phyloP scores from a whole-genome alignment of 192 early-diverging fungal genomes.

The Phycomyces nitens region DNA sequence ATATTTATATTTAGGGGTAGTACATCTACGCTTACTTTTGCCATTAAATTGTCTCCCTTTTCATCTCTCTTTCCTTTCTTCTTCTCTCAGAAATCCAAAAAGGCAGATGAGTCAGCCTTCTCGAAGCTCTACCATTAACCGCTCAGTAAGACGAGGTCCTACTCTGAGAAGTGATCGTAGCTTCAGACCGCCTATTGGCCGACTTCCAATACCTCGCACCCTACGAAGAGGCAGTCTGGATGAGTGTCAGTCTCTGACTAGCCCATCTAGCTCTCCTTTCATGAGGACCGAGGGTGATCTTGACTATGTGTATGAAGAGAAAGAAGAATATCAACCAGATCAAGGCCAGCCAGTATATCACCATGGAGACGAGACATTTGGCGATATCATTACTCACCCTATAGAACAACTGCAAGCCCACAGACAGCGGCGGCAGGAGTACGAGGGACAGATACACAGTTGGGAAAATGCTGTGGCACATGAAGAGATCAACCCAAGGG shows the following conservation, averaged over 20 bases:
- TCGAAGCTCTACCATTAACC: not conserved
- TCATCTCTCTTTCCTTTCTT: slow-evolving; percentile 3
- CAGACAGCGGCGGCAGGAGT: slow-evolving; percentile 10
- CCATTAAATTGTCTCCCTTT: not conserved
- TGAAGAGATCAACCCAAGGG: not conserved
- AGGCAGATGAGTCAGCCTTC: not conserved
- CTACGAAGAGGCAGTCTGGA: not conserved
- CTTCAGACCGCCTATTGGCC: slow-evolving; percentile 10
- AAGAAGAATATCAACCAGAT: slow-evolving; percentile 4
- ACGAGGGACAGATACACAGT: not conserved
- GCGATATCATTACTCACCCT: slow-evolving; percentile 26
- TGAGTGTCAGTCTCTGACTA: not conserved
- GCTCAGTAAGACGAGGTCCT: slow-evolving; percentile 16
- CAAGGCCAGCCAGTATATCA: slow-evolving; percentile 18
- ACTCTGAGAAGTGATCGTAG: slow-evolving; percentile 20
- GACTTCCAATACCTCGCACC: slow-evolving; percentile 3
- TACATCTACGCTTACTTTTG: too few relatives aligned
- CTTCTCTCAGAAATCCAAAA: not conserved
- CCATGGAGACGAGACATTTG: slow-evolving; percentile 31
- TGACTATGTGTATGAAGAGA: not conserved
- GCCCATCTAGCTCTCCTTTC: not conserved
- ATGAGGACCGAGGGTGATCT: not conserved
- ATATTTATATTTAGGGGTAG: too few relatives aligned
- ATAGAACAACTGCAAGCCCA: slow-evolving; percentile 24
- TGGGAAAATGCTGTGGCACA: not conserved